phyloP scores from a whole-genome alignment of 371 early-diverging fungal species.

The Fennellomyces sp. region DNA sequence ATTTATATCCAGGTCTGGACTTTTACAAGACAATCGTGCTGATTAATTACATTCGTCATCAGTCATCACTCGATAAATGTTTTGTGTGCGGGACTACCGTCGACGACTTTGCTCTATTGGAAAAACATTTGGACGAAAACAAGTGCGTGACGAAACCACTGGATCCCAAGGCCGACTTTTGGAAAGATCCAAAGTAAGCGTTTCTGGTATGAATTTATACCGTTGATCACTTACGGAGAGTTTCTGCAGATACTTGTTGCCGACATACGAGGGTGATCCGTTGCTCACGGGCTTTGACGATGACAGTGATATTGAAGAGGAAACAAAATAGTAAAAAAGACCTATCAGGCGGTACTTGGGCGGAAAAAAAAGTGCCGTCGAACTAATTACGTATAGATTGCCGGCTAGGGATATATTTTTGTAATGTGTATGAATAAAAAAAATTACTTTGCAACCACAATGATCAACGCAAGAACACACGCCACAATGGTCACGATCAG shows the following conservation, averaged over 20 bases:
- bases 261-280: constrained; percentile 88
- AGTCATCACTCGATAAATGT: constrained; percentile 68
- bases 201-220: neutral
- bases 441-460: constrained; percentile 50
- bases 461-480: constrained; percentile 50
- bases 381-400: too few species aligned
- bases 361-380: neutral
- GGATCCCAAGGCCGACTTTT: constrained; percentile 57
- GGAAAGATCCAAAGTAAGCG: constrained; percentile 76
- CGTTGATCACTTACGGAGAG: too few species aligned
- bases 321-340: neutral
- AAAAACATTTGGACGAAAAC: constrained; percentile 55
- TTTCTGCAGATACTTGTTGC: constrained; percentile 62
- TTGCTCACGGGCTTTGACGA: constrained; percentile 81
- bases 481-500: constrained; percentile 72
- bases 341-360: neutral
- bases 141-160: constrained; percentile 55
- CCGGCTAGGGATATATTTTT: constrained; percentile 6
- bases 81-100: constrained; percentile 68
- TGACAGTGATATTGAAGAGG: constrained; percentile 30
- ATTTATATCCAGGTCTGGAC: constrained; percentile 53
- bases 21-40: constrained; percentile 85
- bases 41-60: constrained; percentile 88
- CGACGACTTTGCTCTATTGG: constrained; percentile 48
- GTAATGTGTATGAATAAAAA: neutral